Evolutionary conservation across 73 alveolate genomes (phyloP).

Genomic region (Tetrahymena malaccensis): DNA sequence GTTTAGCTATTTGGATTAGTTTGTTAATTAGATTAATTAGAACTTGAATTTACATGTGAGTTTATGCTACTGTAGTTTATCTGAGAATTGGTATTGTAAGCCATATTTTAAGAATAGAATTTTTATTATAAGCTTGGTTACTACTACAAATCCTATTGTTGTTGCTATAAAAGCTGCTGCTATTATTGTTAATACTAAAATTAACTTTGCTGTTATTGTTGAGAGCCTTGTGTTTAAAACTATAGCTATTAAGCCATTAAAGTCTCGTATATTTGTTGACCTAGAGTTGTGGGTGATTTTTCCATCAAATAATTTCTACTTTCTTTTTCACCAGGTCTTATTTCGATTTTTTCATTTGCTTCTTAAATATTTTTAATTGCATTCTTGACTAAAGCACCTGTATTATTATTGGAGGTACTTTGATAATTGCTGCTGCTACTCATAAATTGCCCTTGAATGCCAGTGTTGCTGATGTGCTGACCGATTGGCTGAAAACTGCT

Average conservation of each 20-base stretch:
- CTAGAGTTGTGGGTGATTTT: background rate
- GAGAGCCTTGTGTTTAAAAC: background rate
- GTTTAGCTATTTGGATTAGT: background rate
- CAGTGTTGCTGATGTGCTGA: background rate
- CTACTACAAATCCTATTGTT: background rate
- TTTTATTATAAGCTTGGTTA: background rate
- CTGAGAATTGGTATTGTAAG: background rate
- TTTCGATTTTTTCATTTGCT: background rate
- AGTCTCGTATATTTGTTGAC: background rate
- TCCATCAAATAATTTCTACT: background rate
- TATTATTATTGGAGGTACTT: background rate
- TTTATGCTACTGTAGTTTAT: background rate
- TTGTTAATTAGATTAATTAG: background rate
- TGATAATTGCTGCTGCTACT: background rate
- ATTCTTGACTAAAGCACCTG: background rate
- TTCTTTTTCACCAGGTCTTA: background rate
- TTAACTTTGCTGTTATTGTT: background rate
- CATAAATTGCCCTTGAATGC: background rate
- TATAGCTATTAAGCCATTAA: background rate
- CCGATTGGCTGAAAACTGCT: background rate
- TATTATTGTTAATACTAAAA: background rate
- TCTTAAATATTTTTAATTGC: background rate
- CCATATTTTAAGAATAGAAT: background rate
- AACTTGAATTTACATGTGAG: background rate
- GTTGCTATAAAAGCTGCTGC: background rate